These are phyloP conservation scores for Nakaseomyces uthaithaninus DNA, from an alignment of 1,139 yeast genomes.

Conservation along the genomic window DNA sequence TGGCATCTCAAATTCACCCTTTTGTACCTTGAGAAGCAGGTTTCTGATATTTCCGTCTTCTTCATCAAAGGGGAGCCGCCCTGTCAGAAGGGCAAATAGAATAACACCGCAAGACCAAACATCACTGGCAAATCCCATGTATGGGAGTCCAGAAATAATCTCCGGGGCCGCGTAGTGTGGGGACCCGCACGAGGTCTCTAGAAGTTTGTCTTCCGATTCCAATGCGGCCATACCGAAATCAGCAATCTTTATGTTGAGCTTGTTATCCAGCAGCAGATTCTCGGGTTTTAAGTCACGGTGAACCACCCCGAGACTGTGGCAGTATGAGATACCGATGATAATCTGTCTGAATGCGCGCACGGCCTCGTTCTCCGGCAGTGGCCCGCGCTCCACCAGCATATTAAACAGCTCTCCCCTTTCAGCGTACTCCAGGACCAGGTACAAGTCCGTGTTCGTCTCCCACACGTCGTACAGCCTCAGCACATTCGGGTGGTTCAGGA, in stretches of 20 bases:
- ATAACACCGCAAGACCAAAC: slow-evolving; percentile 99
- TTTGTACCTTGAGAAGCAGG: slow-evolving; percentile 79
- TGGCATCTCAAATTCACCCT: slow-evolving; percentile 82
- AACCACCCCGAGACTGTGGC: slow-evolving; percentile 88
- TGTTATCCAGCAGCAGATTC: slow-evolving; percentile 75
- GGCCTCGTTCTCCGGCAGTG: slow-evolving; percentile 83
- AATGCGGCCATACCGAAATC: slow-evolving; percentile 99
- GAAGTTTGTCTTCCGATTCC: slow-evolving; percentile 72
- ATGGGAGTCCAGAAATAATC: slow-evolving; percentile 80
- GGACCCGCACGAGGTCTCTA: slow-evolving; percentile 95
- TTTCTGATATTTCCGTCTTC: slow-evolving; percentile 71
- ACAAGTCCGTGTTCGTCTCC: slow-evolving; percentile 92
- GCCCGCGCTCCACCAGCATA: slow-evolving; percentile 79
- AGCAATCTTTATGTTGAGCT: slow-evolving; percentile 87
- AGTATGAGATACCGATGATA: slow-evolving; percentile 82
- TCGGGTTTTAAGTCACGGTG: slow-evolving; percentile 97
- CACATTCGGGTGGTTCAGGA: slow-evolving; percentile 86
- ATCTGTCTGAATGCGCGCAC: slow-evolving; percentile 86
- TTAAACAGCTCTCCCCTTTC: slow-evolving; percentile 97
- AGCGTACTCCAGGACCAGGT: slow-evolving; percentile 85
- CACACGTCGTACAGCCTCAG: slow-evolving; percentile 96
- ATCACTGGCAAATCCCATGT: slow-evolving; percentile 95
- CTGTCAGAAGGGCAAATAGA: slow-evolving; percentile 84
- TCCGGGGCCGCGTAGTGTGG: slow-evolving; percentile 8
- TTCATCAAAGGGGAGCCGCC: slow-evolving; percentile 94